A percentile compares a stretch with the other conserved stretches of the same genome.
Conservation (phyloP, 257 asterid genomes). For the Przewalskia tangutica region DNA sequence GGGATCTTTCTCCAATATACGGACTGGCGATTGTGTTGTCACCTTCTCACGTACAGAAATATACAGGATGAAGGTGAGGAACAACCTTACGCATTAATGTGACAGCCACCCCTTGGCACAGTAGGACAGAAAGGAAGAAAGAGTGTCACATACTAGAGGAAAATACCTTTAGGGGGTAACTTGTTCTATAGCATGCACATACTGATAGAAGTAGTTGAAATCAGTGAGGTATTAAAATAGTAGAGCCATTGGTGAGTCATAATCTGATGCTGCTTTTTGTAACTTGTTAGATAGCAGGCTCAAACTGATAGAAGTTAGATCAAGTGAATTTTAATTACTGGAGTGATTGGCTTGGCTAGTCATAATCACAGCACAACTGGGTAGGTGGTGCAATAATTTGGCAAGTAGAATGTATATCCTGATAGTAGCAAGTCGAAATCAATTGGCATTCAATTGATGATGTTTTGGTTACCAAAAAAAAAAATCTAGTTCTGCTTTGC, state of each 20-base stretch:
- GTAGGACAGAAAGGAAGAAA: background rate
- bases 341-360: background rate
- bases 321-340: background rate
- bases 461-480: background rate
- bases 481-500: background rate
- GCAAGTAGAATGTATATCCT: background rate
- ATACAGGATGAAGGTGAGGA: slow-evolving; percentile 66
- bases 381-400: background rate
- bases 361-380: background rate
- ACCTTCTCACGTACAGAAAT: slow-evolving; percentile 74
- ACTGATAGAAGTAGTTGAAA: background rate
- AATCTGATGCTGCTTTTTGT: background rate
- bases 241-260: background rate
- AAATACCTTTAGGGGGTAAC: background rate
- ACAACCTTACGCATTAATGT: background rate
- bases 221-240: background rate
- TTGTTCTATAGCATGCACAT: background rate
- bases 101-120: background rate
- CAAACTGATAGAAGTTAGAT: background rate
- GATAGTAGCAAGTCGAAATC: background rate
- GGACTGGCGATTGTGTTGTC: slow-evolving; percentile 86
- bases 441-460: background rate
- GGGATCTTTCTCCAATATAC: slow-evolving; percentile 60
- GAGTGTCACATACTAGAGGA: background rate
- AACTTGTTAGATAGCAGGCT: background rate